Percentiles rank a stretch among this genome's conserved stretches.
Evolutionary conservation across 2,329 filamentous ascomycete genomes (phyloP).

Genomic region (Pseudogymnoascus sp.): DNA sequence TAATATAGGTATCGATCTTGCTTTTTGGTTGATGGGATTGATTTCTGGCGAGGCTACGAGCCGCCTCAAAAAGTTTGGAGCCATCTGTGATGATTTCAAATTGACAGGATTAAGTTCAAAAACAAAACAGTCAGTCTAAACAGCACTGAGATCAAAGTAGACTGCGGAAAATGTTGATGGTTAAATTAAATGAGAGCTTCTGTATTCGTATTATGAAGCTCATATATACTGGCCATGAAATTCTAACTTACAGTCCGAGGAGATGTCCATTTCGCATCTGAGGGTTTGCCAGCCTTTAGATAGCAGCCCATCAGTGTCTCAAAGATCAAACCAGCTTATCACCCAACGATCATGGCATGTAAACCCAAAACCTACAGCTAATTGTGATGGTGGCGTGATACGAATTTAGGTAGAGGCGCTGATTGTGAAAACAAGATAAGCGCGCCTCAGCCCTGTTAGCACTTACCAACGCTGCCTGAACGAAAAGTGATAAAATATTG

Average conservation of each 20-base stretch:
- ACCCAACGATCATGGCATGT: background rate
- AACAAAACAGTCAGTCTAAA: background rate
- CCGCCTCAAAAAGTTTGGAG: background rate
- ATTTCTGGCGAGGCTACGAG: slow-evolving; percentile 37
- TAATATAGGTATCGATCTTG: slow-evolving; percentile 69
- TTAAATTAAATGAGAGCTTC: background rate
- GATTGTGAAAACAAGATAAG: background rate
- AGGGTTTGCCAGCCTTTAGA: background rate
- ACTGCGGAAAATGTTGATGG: background rate
- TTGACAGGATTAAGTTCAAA: background rate
- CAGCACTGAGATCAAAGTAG: background rate
- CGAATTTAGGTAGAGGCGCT: background rate
- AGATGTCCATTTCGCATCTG: background rate
- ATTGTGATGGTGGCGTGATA: background rate
- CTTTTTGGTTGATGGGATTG: slow-evolving; percentile 81
- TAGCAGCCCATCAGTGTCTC: background rate
- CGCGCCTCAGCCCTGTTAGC: background rate
- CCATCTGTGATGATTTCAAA: background rate
- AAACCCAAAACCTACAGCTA: background rate
- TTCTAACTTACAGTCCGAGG: background rate
- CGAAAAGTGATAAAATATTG: background rate
- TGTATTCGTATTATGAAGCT: background rate
- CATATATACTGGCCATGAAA: slow-evolving; percentile 1
- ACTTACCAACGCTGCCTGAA: background rate
- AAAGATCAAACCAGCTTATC: background rate